These are phyloP conservation scores for Buddleja alternifolia DNA, from an alignment of 257 asterid species.

Conservation along the genomic window DNA sequence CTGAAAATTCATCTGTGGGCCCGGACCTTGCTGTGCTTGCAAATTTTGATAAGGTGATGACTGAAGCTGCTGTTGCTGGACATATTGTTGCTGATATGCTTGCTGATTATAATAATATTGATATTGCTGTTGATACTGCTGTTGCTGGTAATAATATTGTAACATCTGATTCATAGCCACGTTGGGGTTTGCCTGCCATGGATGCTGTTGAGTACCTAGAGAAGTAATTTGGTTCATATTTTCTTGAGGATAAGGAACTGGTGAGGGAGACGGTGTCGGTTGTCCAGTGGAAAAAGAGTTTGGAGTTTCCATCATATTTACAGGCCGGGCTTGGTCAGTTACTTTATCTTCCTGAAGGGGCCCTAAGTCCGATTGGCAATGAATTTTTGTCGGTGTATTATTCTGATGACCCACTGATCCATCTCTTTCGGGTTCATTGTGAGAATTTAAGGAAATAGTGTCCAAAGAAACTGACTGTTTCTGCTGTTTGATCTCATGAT, in stretches of 20 bases:
- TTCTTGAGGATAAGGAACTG: conserved; percentile 44
- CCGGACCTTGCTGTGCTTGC: conserved; percentile 47
- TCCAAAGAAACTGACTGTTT: conserved; percentile 37
- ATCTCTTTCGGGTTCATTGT: conserved; percentile 31
- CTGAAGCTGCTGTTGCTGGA: conserved; percentile 38
- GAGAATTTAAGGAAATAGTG: conserved; percentile 36
- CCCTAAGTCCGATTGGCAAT: conserved; percentile 30
- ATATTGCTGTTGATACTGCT: conserved; percentile 66
- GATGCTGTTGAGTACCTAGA: conserved; percentile 38
- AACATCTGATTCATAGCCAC: conserved; percentile 51
- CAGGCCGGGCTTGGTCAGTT: conserved; percentile 29
- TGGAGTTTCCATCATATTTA: conserved; percentile 29
- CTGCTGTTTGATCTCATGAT: conserved; percentile 33
- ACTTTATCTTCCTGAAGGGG: conserved; percentile 31
- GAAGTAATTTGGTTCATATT: conserved; percentile 29
- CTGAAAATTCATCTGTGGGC: conserved; percentile 26
- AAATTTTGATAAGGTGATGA: background rate
- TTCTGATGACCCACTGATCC: conserved; percentile 33
- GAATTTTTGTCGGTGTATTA: conserved; percentile 23
- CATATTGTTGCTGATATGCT: conserved; percentile 28
- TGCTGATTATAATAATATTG: conserved; percentile 58
- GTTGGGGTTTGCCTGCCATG: conserved; percentile 36
- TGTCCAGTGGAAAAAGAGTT: conserved; percentile 28
- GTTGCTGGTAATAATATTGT: conserved; percentile 68
- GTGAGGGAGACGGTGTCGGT: conserved; percentile 33